Evolutionary conservation across 768 basidiomycete genomes (phyloP), one percentile per base, ranked within the genome.

Genomic region (Sutorius australiensis): DNA sequence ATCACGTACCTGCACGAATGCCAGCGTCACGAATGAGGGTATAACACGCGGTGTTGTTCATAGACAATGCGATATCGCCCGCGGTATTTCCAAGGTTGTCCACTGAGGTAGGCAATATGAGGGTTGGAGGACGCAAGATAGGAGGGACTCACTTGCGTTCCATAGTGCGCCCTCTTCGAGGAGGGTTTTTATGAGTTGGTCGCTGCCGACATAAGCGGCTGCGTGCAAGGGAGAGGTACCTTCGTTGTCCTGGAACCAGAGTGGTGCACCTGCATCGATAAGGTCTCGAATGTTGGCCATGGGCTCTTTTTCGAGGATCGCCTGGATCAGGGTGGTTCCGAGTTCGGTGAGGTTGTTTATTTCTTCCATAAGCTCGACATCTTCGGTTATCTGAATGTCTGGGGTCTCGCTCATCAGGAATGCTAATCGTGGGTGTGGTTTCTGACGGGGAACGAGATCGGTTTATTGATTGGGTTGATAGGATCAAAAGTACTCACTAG

Each of bases 181-280:
- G 32, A 98, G 75, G 6, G 78, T 64, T 48, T 79, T 78, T 11
- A 88, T 77, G 14, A 95, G 73, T n/a, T 77, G 74, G 2, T 77
- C 65, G 58, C 87, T 81, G 60, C 87, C 83, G 42, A 79, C 68
- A 59, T 87, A 92, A 1, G 84, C 88, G 12, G 91, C 95, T 14
- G 91, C 92, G 64, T 98, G 95, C 41, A 98, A 69, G 16, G 85
- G 78, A 5, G 92, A 92, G 57, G 84, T 85, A 1, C 93, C 94
- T 59, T 87, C 82, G 44, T 82, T 80, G 65, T 87, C 88, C 69
- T 97, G 92, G 65, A 87, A 93, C 95, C 95, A 98, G 45, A 90
- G 69, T 1, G 91, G 91, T 7, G 92, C 87, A 16, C 85, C 90
- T 6, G 75, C 76, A 10, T 81, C 76, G 56, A 90, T 75, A 32